Evolutionary conservation across 441 rosid species (phyloP).

Genomic region (Syzygium malaccense): DNA sequence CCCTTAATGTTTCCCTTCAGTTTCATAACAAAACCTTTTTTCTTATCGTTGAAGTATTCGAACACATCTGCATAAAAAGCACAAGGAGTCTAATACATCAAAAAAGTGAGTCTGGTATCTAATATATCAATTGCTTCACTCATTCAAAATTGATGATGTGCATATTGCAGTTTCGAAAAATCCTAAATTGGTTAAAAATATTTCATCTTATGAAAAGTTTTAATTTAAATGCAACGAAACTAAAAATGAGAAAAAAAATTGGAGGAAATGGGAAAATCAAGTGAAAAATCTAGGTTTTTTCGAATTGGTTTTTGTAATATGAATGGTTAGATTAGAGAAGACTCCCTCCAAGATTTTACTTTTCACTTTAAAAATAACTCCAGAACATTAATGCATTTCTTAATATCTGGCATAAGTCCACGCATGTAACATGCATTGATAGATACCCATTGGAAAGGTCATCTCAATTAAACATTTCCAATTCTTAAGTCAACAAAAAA

Average conservation of each 20-base stretch:
- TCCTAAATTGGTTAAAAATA: not conserved
- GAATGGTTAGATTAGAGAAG: not conserved
- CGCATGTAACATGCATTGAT: not conserved
- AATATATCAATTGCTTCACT: not conserved
- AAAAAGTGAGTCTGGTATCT: not conserved
- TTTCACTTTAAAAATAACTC: not conserved
- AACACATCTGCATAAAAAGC: constrained; percentile 26
- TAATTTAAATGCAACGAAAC: not conserved
- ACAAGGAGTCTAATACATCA: not conserved
- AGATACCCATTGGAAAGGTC: not conserved
- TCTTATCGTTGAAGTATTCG: constrained; percentile 17
- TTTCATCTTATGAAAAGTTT: not conserved
- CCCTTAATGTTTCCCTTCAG: constrained; percentile 19
- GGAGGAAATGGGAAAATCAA: not conserved
- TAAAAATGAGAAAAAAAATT: not conserved
- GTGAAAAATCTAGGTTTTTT: not conserved
- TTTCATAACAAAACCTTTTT: constrained; percentile 9
- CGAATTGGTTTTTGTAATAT: not conserved
- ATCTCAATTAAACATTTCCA: not conserved
- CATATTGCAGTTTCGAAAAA: not conserved
- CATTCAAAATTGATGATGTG: not conserved
- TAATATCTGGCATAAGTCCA: not conserved
- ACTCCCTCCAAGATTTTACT: not conserved
- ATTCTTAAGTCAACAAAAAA: not conserved
- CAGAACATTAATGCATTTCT: not conserved